Conservation (phyloP, 176 grass and related monocot genomes). For the Tillandsia fasciculata region DNA sequence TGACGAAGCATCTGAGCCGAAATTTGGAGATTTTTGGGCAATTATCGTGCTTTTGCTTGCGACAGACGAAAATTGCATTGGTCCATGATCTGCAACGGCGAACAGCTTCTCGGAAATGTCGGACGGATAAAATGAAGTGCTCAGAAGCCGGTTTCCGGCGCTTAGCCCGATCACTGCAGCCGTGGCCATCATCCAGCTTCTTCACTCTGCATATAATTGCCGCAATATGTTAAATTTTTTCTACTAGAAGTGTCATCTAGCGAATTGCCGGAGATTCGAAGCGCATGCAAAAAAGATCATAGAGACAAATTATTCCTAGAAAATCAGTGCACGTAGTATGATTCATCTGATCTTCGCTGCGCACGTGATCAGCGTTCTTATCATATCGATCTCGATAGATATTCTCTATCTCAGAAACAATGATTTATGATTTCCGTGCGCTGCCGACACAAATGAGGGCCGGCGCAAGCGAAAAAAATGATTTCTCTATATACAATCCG, state of each 20-base stretch:
- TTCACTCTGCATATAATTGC: slow-evolving; percentile 15
- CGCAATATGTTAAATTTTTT: not conserved
- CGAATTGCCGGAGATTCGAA: not conserved
- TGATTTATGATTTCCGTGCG: too few relatives aligned
- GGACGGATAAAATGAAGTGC: slow-evolving; percentile 38
- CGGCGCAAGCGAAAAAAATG: too few relatives aligned
- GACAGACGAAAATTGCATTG: slow-evolving; percentile 36
- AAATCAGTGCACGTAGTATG: not conserved
- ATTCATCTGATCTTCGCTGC: too few relatives aligned
- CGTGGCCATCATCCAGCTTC: slow-evolving; percentile 42
- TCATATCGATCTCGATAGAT: too few relatives aligned
- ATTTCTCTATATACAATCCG: too few relatives aligned
- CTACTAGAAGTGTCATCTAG: not conserved
- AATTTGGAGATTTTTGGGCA: slow-evolving; percentile 37
- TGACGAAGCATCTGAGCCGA: slow-evolving; percentile 19
- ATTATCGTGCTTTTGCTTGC: slow-evolving; percentile 20
- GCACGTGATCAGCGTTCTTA: too few relatives aligned
- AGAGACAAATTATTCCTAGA: not conserved
- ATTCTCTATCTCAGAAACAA: too few relatives aligned
- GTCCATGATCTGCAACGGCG: slow-evolving; percentile 22
- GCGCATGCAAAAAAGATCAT: not conserved
- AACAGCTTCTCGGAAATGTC: slow-evolving; percentile 41
- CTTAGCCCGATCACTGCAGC: slow-evolving; percentile 81
- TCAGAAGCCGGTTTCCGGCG: slow-evolving; percentile 70
- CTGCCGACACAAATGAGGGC: too few relatives aligned